Conservation (phyloP, 192 early-diverging fungal species). For the Linnemannia hyalina region DNA sequence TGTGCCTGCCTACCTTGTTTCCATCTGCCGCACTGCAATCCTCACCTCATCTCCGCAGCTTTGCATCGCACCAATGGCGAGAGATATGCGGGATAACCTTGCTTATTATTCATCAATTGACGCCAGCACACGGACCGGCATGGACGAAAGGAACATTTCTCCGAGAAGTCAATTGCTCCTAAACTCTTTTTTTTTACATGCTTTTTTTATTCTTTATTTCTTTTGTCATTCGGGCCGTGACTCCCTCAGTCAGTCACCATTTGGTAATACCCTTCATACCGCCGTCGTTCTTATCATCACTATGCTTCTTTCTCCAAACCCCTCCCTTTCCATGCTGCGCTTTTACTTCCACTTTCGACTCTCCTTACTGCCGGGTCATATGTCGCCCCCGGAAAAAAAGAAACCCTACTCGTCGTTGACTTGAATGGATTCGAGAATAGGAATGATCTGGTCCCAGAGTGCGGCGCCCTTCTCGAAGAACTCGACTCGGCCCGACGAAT, state of each 20-base stretch:
- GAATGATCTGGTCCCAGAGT: conserved; percentile 90
- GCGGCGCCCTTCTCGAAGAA: conserved; percentile 83
- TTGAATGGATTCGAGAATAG: conserved; percentile 77
- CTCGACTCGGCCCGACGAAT: conserved; percentile 85
- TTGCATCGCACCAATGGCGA: background rate
- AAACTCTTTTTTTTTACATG: background rate
- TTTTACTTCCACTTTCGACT: background rate
- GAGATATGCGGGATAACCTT: background rate
- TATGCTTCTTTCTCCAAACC: background rate
- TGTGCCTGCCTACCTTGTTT: background rate
- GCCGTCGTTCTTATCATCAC: background rate
- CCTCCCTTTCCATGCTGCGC: background rate
- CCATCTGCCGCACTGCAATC: background rate
- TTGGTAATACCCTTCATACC: background rate
- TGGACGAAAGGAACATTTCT: background rate
- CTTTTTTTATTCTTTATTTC: background rate
- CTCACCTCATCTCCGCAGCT: background rate
- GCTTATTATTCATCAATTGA: background rate
- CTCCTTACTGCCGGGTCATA: background rate
- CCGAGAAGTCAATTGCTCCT: background rate
- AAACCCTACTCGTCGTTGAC: conserved; percentile 37
- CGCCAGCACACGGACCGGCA: background rate
- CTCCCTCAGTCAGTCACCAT: background rate
- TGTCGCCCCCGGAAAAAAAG: background rate
- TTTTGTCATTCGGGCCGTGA: background rate